Base-by-base conservation (phyloP, 164 flowering plant genomes). In the Nelumbo lutea region DNA sequence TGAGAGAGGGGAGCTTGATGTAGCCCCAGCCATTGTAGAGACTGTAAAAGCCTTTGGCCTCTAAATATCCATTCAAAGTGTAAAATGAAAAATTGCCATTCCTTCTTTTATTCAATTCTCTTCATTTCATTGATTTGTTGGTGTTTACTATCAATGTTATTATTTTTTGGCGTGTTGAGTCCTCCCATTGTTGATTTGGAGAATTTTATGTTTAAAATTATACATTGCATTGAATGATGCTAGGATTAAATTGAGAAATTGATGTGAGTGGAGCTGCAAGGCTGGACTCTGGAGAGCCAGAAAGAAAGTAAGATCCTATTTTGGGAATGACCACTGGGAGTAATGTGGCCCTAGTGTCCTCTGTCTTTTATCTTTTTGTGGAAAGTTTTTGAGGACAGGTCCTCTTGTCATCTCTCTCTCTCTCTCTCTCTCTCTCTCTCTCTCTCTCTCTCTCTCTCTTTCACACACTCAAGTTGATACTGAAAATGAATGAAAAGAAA, bases 61-160 rank as follows among this genome's bases (percentile, higher is more conserved):
- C 9, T 39, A 59, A 51, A 56, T 67, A 42, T 44, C 38, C 4
- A 43, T 27, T 63, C 61, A 46, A 60, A 65, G 48, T 72, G 59
- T 66, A 66, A 60, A 66, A 66, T 72, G 68, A 71, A 42, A 62
- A 5, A 38, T 59, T 10, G 38, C 51, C 52, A 59, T 66, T 66
- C 53, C 9, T 39, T 42, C 42, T 66, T 58, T 11, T 7, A 9
- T 27, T 43, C 45, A 7, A n/a, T 39, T 48, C 11, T 65, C 39
- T 65, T 55, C 41, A 50, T 39, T 52, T 38, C 27, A 45, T 63
- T 64, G 38, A n/a, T 39, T 3, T 2, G 41, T 14, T 60, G 13
- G 3, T 41, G 14, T 61, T 42, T 46, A 42, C 4, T 13, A 47
- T 61, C n/a, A 6, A 46, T 4, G 8, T 53, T 51, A 7, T 38